Base-by-base conservation (phyloP, 768 basidiomycete species). In the Collybia sordida region DNA sequence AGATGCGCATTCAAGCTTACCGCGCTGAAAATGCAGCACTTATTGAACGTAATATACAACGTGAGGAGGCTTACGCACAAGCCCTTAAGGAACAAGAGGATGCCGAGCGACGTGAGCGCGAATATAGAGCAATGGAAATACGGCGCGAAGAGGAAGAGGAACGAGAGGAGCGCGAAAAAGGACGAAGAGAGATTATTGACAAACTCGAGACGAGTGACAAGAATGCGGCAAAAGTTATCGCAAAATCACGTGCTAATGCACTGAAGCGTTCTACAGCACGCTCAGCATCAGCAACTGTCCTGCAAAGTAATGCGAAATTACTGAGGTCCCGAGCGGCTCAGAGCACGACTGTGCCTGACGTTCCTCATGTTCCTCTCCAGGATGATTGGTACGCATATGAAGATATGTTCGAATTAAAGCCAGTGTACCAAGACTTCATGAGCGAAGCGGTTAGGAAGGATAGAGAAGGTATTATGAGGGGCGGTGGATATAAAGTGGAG, bases 11-110 rank as follows among this genome's bases (percentile, higher is more conserved):
- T 54, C 78, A 80, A 2, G 77, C 78, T 37, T 92, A 90, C 66
- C 85, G 87, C 36, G 79, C 77, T 21, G 86, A 90, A 59, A 98
- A 98, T 60, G 87, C 88, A 1, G 80, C 83, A 0, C 71, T 88
- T 21, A 98, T 93, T 44, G 87, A 90, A 54, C 78, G 88, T 43
- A 98, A 98, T 67, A 66, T 83, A 23, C 86, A 90, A 58, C 82
- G 90, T 28, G 90, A 92, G 43, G 88, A 90, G 60, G 81, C 86
- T 14, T 89, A 91, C 50, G 78, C 77, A 1, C 84, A 82, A 41
- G 76, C 80, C 15, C 73, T 93, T 2, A 82, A 78, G 58, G 88
- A 90, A 44, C 86, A 90, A 48, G 92, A 94, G 67, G 91, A 92
- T 4, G 72, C 75, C n/a, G 88, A 91, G 36, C 77, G 86, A 3